phyloP scores from a whole-genome alignment of 805 yeast genomes.

The Wickerhamiella australiensis region DNA sequence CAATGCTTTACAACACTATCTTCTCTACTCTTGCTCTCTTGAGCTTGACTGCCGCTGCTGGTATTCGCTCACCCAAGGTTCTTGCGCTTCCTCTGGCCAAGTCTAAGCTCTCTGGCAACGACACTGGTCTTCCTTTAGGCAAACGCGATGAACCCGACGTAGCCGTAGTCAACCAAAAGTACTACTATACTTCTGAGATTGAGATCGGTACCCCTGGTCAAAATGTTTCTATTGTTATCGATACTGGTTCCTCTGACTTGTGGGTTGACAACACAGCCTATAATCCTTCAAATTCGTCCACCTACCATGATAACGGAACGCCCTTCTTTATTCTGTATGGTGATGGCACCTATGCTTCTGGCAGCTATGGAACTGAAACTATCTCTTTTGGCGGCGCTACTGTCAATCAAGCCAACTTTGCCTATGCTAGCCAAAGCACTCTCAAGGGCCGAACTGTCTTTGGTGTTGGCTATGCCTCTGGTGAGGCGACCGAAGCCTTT shows the following conservation, averaged over 20 bases:
- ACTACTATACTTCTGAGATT: neutral
- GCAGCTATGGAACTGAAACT: conserved; percentile 45
- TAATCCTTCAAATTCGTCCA: neutral
- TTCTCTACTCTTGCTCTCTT: conserved; percentile 6
- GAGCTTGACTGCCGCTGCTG: conserved; percentile 3
- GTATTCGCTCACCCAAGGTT: neutral
- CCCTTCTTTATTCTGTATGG: conserved; percentile 33
- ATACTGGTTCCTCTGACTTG: conserved; percentile 62
- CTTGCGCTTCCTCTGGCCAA: conserved; percentile 1
- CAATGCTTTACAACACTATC: conserved; percentile 5
- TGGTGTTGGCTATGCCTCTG: conserved; percentile 30
- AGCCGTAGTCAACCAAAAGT: conserved; percentile 12
- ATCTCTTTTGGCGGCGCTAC: conserved; percentile 39
- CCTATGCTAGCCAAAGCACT: conserved; percentile 45
- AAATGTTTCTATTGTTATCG: conserved; percentile 41
- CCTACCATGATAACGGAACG: neutral
- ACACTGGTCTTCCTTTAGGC: neutral
- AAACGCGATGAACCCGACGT: conserved; percentile 1
- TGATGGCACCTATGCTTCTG: conserved; percentile 36
- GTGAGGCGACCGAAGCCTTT: too few relatives aligned
- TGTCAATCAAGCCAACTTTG: conserved; percentile 48
- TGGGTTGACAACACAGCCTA: conserved; percentile 34
- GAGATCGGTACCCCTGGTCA: conserved; percentile 26
- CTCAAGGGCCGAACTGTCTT: conserved; percentile 32
- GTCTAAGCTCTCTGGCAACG: neutral